Evolutionary conservation across 192 early-diverging fungal species (phyloP), one percentile per base, ranked within the genome.

Genomic region (Gryganskiella cystojenkinii): DNA sequence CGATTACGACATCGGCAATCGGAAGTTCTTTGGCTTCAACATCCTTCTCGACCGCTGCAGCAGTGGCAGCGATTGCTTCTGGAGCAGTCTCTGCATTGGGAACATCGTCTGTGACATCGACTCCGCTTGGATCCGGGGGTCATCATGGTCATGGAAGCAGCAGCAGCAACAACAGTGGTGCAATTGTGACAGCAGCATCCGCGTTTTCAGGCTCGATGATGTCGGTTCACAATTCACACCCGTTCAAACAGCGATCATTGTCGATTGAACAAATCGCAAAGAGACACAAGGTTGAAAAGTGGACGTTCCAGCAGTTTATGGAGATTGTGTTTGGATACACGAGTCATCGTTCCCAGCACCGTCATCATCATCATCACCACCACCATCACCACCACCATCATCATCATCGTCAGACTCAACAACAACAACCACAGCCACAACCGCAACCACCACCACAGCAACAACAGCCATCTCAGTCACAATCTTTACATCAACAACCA

Each of bases 221-320:
- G 1, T 33, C 27, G 43, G 31, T 53, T 2, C 70, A 71, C 17
- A 68, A 35, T 40, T 54, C 40, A 19, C 74, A 78, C 34, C 74
- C 74, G 30, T 78, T 78, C 43, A 78, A 69, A 20, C 66, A 64
- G 42, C 60, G 74, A 15, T 51, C 66, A 2, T 25, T 15, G 47
- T 31, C 66, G 44, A 78, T 78, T 40, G 74, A 78, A 33, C 74
- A 69, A 40, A 78, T 78, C 31, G 31, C 66, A 9, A 63, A 40
- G 33, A 51, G 74, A 8, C 74, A 78, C 34, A 78, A 78, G 61
- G 44, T 69, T 1, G 74, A 78, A 19, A 78, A 78, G 33, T 78
- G 74, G 74, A 78, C 74, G 0, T 78, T 64, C 42, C 74, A 78
- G 49, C 74, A 78, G 33, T 78, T 78, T 54, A 78, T 78, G 74